Conservation (phyloP, 306 rosid species). For the Dalbergia cultrata region DNA sequence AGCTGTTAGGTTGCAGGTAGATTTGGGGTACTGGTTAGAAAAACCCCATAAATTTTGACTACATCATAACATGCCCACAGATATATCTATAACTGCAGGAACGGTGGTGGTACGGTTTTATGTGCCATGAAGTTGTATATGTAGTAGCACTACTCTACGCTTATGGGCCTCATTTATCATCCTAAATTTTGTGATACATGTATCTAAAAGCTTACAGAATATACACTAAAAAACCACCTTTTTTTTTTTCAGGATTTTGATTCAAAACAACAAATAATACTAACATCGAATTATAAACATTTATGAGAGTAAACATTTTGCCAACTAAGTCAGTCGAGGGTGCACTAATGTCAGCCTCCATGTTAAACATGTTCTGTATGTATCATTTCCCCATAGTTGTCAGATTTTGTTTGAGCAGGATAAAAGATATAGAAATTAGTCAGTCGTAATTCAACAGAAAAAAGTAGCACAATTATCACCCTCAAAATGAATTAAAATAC, state of each 20-base stretch:
- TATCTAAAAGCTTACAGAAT: not conserved
- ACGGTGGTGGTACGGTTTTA: not conserved
- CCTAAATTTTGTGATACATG: not conserved
- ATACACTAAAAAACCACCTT: not conserved
- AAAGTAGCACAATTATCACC: not conserved
- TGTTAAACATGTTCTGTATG: constrained; percentile 17
- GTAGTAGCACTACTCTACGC: not conserved
- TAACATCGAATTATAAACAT: not conserved
- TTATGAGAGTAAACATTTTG: not conserved
- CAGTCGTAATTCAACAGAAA: not conserved
- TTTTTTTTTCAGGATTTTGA: not conserved
- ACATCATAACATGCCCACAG: not conserved
- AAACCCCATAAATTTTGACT: not conserved
- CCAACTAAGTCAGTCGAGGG: not conserved
- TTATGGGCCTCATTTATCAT: not conserved
- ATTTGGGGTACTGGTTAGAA: not conserved
- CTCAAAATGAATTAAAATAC: constrained; percentile 49
- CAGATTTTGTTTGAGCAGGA: not conserved
- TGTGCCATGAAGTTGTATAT: not conserved
- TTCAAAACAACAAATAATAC: not conserved
- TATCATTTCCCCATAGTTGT: not conserved
- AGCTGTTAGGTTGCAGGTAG: not conserved
- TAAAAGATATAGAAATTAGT: not conserved
- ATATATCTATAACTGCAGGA: not conserved
- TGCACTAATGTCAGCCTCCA: not conserved